phyloP scores from a whole-genome alignment of 2,329 filamentous ascomycete species.

The Teratosphaeriaceae sp. region DNA sequence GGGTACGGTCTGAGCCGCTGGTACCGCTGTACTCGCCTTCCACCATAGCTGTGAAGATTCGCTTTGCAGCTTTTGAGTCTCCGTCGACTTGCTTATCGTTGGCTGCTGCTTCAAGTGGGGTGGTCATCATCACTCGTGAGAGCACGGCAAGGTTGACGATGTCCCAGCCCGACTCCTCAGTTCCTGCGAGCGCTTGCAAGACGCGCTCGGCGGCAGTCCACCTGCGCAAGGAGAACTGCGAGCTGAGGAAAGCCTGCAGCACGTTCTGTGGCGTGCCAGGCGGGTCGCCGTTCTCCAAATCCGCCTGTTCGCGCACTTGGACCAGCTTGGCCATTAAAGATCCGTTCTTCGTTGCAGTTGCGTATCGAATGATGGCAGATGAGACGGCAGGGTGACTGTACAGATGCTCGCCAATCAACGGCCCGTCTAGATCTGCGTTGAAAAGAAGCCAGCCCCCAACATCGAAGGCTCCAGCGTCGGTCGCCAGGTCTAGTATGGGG shows the following conservation, averaged over 20 bases:
- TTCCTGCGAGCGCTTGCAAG: conserved; percentile 20
- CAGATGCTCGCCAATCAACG: conserved; percentile 40
- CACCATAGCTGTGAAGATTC: conserved; percentile 20
- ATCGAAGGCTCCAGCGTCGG: conserved; percentile 39
- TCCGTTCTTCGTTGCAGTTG: conserved; percentile 42
- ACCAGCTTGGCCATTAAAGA: conserved; percentile 25
- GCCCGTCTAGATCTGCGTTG: conserved; percentile 47
- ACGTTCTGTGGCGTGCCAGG: conserved; percentile 16
- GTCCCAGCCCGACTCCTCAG: conserved; percentile 7
- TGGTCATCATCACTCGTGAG: conserved; percentile 10
- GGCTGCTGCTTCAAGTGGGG: too few relatives aligned
- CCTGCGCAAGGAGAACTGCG: conserved; percentile 34
- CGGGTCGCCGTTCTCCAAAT: conserved; percentile 3
- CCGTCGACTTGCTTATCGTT: not conserved
- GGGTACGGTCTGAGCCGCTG: not conserved
- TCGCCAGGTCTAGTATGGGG: conserved; percentile 45
- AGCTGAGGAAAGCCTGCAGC: conserved; percentile 35
- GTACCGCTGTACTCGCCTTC: not conserved
- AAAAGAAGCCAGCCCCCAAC: conserved; percentile 50
- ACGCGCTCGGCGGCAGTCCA: conserved; percentile 37
- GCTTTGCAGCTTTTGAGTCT: not conserved
- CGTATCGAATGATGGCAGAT: conserved; percentile 50
- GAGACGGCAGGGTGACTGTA: conserved; percentile 45
- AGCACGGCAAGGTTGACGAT: conserved; percentile 18
- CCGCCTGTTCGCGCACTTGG: conserved; percentile 2